These are phyloP conservation scores for Penicillium polonicum DNA, from an alignment of 2,329 filamentous ascomycete species.

Conservation along the genomic window DNA sequence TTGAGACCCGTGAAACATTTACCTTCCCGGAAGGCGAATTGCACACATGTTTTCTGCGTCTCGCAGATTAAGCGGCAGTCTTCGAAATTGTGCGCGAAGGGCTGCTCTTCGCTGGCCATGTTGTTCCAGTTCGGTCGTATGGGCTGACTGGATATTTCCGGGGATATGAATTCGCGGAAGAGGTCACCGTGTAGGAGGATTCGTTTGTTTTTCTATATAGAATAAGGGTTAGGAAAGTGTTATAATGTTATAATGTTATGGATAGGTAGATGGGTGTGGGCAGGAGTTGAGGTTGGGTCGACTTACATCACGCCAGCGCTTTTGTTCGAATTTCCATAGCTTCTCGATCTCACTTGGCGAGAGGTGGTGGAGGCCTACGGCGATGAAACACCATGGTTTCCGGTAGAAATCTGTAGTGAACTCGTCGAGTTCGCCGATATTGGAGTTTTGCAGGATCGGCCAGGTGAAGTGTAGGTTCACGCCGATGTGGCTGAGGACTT, in stretches of 20 bases:
- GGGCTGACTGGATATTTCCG: conserved; percentile 30
- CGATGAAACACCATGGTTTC: conserved; percentile 52
- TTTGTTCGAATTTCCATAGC: conserved; percentile 49
- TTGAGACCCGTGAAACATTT: conserved; percentile 33
- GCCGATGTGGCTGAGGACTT: conserved; percentile 48
- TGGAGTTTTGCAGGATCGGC: conserved; percentile 48
- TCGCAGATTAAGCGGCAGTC: conserved; percentile 35
- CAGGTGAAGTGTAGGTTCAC: conserved; percentile 49
- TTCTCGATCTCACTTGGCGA: conserved; percentile 42
- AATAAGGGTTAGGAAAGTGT: not conserved
- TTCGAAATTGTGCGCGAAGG: conserved; percentile 26
- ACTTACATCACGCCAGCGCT: conserved; percentile 62
- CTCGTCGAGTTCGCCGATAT: conserved; percentile 46
- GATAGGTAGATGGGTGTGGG: not conserved
- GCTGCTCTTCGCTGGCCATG: conserved; percentile 33
- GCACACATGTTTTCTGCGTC: conserved; percentile 27
- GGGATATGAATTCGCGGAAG: conserved; percentile 40
- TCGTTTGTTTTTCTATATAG: conserved; percentile 22
- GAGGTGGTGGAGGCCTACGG: conserved; percentile 52
- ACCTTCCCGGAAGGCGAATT: conserved; percentile 33
- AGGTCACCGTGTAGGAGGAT: conserved; percentile 39
- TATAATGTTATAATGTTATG: too few relatives aligned
- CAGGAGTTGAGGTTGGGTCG: not conserved
- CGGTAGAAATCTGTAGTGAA: conserved; percentile 42
- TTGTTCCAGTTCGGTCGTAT: conserved; percentile 36